Percentiles rank a stretch among this genome's conserved stretches.
Evolutionary conservation across 192 early-diverging fungal genomes (phyloP).

Genomic region (Linnemannia elongata): DNA sequence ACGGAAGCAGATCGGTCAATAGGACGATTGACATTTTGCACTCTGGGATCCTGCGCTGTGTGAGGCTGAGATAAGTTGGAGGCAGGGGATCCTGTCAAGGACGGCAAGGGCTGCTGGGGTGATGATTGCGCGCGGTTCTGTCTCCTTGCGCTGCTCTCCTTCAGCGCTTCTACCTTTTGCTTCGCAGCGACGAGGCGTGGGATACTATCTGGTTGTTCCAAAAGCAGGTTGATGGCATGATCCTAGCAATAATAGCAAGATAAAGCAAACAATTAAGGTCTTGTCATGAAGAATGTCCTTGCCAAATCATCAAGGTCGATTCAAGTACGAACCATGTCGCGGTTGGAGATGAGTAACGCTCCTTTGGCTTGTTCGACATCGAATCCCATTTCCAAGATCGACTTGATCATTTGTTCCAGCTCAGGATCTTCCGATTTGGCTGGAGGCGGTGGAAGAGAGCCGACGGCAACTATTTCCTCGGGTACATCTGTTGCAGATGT

Average conservation of each 20-base stretch:
- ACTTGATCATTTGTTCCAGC: constrained; percentile 54
- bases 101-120: constrained; percentile 39
- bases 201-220: constrained; percentile 71
- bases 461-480: background rate
- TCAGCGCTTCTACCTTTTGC: constrained; percentile 47
- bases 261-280: background rate
- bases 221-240: constrained; percentile 66
- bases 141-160: constrained; percentile 50
- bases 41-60: constrained; percentile 11
- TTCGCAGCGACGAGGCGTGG: constrained; percentile 35
- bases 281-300: background rate
- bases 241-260: constrained; percentile 54
- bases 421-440: constrained; percentile 40
- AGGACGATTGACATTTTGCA: background rate
- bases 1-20: constrained; percentile 32
- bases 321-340: constrained; percentile 59
- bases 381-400: constrained; percentile 82
- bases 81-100: constrained; percentile 14
- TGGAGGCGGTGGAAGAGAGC: constrained; percentile 4
- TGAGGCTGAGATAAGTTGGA: constrained; percentile 15
- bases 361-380: constrained; percentile 68
- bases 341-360: constrained; percentile 67
- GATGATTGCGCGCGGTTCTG: constrained; percentile 32
- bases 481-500: background rate
- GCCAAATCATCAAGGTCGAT: background rate